Evolutionary conservation across 2,329 filamentous ascomycete species (phyloP).

Genomic region (Trichoderma sp.): DNA sequence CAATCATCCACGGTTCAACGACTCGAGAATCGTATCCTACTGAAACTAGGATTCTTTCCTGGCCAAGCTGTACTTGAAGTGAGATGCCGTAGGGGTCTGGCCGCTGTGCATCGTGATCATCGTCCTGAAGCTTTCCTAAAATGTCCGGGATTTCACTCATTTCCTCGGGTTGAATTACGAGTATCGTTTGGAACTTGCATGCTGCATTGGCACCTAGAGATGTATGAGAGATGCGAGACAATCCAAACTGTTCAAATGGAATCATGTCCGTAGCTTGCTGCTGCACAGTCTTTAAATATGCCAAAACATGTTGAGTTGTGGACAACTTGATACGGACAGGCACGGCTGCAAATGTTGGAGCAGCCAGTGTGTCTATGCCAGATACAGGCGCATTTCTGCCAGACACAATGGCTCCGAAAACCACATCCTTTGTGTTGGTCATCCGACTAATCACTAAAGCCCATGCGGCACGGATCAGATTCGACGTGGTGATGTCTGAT

Average conservation of each 20-base stretch:
- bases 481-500: constrained; percentile 15
- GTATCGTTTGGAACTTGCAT: neutral
- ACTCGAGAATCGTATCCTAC: constrained; percentile 2
- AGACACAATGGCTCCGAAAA: constrained; percentile 39
- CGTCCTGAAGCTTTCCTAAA: neutral
- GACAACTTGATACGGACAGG: constrained; percentile 10
- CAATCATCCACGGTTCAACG: neutral
- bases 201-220: neutral
- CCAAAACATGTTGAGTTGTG: neutral
- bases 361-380: constrained; percentile 23
- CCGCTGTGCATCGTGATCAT: neutral
- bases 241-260: neutral
- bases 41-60: neutral
- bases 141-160: neutral
- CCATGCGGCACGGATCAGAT: constrained; percentile 40
- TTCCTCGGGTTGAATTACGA: neutral
- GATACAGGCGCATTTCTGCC: constrained; percentile 23
- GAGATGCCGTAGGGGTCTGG: neutral
- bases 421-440: constrained; percentile 37
- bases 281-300: neutral
- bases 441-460: constrained; percentile 50
- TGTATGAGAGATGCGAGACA: neutral
- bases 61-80: neutral
- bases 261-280: constrained; percentile 6
- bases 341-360: constrained; percentile 25